Evolutionary conservation across 306 rosid genomes (phyloP), one percentile per base, ranked within the genome.

Genomic region (Cucurbita maxima): DNA sequence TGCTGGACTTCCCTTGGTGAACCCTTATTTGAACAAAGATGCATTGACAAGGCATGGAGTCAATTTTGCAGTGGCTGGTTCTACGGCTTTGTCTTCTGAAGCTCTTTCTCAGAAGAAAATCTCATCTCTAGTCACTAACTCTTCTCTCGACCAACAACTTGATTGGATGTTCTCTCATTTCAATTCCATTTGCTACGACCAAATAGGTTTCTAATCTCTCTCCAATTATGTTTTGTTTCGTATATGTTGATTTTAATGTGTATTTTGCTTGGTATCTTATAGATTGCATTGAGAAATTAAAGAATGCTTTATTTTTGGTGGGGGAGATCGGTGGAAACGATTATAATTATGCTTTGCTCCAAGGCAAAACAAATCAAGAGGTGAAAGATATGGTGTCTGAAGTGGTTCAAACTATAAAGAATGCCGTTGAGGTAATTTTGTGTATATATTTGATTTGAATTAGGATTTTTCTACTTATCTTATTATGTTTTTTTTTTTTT

Each of bases 281-380:
- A 78, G 81, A 78, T 52, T 62, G 81, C 74, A 18, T 3, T 1
- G 14, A 78, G 38, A 78, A 72, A 43, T 52, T 60, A 10, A 22
- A 13, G 45, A 61, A 1, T 8, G 62, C 67, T 37, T 40, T 78
- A 37, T 78, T 78, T 38, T 16, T 78, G 20, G 77, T 78, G 20
- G 81, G 81, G 50, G 77, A 72, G 34, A 61, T 78, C 8, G 81
- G 81, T 3, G 77, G 58, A 5, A 72, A 78, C 54, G 81, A 72
- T 6, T 78, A 61, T 44, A 38, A 72, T 11, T 71, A 34, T 22
- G 77, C 66, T 0, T 10, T 78, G 8, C 10, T 61, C 4, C 47
- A 25, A 78, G 77, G 73, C 5, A 78, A 78, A 22, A 19, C 57
- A 51, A 47, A 72, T 40, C 52, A 51, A 58, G 57, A 61, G 16